These are phyloP conservation scores for Leccinum longicurvipes DNA, from an alignment of 768 basidiomycete species.

Conservation along the genomic window DNA sequence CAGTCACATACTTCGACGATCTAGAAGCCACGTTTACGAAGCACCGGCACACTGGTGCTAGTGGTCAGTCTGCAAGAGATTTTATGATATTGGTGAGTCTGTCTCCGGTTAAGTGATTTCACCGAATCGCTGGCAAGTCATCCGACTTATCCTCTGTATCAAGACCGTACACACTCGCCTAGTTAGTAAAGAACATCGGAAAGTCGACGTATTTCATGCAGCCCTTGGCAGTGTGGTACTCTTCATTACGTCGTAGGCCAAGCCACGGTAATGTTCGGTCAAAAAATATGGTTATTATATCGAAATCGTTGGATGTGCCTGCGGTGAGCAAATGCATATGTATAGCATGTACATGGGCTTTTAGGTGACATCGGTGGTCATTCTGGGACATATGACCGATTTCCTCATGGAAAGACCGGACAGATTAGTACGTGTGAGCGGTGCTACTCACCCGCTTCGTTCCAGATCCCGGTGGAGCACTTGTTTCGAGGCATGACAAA, in stretches of 20 bases:
- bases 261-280: too few relatives aligned
- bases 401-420: slow-evolving; percentile 18
- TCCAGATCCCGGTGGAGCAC: too few relatives aligned
- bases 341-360: slow-evolving; percentile 11
- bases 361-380: slow-evolving; percentile 21
- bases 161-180: not conserved
- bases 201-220: not conserved
- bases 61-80: slow-evolving; percentile 2
- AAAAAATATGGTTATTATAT: not conserved
- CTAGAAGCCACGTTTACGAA: not conserved
- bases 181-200: not conserved
- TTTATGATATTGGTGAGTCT: slow-evolving; percentile 1
- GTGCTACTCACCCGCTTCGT: too few relatives aligned
- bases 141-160: not conserved
- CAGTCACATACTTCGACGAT: not conserved
- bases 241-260: too few relatives aligned
- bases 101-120: not conserved
- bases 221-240: not conserved
- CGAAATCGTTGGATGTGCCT: not conserved
- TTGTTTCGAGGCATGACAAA: too few relatives aligned
- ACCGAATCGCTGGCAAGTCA: not conserved
- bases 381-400: slow-evolving; percentile 31
- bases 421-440: too few relatives aligned
- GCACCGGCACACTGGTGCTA: not conserved
- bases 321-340: not conserved